phyloP scores from a whole-genome alignment of 225 moss, liverwort and hornwort genomes.

The Bryoerythrophyllum caledonicum region DNA sequence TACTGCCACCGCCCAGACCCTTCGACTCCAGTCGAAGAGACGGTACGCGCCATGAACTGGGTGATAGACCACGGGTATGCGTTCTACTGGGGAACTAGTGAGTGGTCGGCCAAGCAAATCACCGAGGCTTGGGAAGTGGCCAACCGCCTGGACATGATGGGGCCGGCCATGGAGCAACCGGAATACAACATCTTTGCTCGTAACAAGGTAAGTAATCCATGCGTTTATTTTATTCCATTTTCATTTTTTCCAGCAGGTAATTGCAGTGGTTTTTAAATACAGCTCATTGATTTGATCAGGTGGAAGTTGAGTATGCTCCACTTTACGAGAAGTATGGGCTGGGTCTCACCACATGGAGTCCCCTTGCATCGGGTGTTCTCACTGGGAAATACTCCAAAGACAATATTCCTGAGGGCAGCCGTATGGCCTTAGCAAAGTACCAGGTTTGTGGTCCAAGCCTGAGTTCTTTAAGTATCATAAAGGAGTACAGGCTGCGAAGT shows the following conservation, averaged over 20 bases:
- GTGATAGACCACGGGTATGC: constrained; percentile 87
- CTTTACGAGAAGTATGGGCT: constrained; percentile 81
- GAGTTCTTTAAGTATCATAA: too few relatives aligned
- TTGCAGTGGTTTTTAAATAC: neutral
- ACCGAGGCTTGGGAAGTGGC: constrained; percentile 95
- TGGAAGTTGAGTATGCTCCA: constrained; percentile 76
- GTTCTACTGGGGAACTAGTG: constrained; percentile 98
- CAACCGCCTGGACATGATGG: constrained; percentile 66
- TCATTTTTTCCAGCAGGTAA: constrained; percentile 1
- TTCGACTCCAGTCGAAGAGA: constrained; percentile 85
- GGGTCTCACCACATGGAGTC: constrained; percentile 97
- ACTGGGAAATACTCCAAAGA: constrained; percentile 81
- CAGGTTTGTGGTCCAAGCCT: constrained; percentile 49
- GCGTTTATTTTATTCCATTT: neutral
- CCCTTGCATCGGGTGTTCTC: constrained; percentile 91
- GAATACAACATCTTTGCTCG: constrained; percentile 86
- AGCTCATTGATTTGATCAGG: constrained; percentile 32
- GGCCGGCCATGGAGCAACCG: constrained; percentile 91
- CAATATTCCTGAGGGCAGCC: constrained; percentile 75
- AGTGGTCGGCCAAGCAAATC: constrained; percentile 93
- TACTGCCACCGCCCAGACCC: constrained; percentile 87
- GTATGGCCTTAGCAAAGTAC: constrained; percentile 70
- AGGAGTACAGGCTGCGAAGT: neutral
- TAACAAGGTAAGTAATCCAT: constrained; percentile 48
- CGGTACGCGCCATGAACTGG: constrained; percentile 95